Percentiles rank a stretch among this genome's conserved stretches.
These are phyloP conservation scores for Stereum hirsutum DNA, from an alignment of 1,284 basidiomycete genomes.

Conservation along the genomic window DNA sequence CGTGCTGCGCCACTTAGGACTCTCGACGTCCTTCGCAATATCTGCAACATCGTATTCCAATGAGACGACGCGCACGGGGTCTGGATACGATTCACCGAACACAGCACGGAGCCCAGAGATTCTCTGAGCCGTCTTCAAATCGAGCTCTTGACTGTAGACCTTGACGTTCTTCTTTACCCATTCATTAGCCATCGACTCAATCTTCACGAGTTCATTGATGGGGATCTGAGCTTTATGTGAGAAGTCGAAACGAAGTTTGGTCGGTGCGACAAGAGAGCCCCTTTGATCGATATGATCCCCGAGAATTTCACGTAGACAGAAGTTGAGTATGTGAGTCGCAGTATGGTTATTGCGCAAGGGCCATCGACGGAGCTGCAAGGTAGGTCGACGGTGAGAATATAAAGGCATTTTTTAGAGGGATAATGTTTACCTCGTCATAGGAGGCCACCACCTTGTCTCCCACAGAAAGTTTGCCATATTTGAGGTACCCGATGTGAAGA, in stretches of 20 bases:
- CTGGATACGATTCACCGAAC: conserved; percentile 96
- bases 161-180: conserved; percentile 89
- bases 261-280: conserved; percentile 93
- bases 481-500: conserved; percentile 84
- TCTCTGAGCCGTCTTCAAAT: conserved; percentile 74
- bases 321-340: conserved; percentile 98
- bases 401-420: not conserved
- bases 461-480: conserved; percentile 62
- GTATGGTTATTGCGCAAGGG: conserved; percentile 98
- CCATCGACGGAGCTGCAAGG: conserved; percentile 75
- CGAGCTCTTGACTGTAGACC: conserved; percentile 85
- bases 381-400: conserved; percentile 6
- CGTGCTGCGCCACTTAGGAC: conserved; percentile 84
- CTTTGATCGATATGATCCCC: conserved; percentile 98
- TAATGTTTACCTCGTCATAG: conserved; percentile 59
- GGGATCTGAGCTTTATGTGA: conserved; percentile 88
- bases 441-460: conserved; percentile 65
- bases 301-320: conserved; percentile 82
- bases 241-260: conserved; percentile 97
- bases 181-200: conserved; percentile 78
- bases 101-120: conserved; percentile 94
- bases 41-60: conserved; percentile 85
- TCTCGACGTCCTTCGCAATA: conserved; percentile 77
- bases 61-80: conserved; percentile 93
- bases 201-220: conserved; percentile 68